Conservation (phyloP, 2,329 filamentous ascomycete species). For the Pseudocercospora ulei region DNA sequence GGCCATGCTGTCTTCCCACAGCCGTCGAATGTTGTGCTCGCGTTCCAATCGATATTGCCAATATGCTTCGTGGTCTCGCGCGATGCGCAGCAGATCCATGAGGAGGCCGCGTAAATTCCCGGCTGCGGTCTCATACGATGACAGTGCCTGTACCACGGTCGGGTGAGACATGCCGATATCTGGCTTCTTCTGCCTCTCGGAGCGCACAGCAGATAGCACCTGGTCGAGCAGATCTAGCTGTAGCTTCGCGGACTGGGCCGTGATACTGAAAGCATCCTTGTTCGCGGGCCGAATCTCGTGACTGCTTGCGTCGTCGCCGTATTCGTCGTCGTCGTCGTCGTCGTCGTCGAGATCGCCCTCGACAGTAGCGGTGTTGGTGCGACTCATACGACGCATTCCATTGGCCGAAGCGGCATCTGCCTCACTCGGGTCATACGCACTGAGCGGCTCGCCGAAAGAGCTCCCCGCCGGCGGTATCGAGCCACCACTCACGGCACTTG, state of each 20-base stretch:
- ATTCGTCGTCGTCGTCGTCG: constrained; percentile 75
- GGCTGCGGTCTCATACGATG: constrained; percentile 82
- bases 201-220: constrained; percentile 71
- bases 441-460: constrained; percentile 47
- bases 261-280: constrained; percentile 94
- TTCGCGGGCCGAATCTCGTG: constrained; percentile 61
- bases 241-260: constrained; percentile 83
- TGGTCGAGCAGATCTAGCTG: constrained; percentile 84
- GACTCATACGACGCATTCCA: constrained; percentile 40
- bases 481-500: constrained; percentile 41
- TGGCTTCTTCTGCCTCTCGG: constrained; percentile 61
- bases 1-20: constrained; percentile 99
- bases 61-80: constrained; percentile 84
- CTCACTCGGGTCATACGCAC: constrained; percentile 50
- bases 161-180: constrained; percentile 64
- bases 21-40: constrained; percentile 78
- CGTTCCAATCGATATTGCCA: constrained; percentile 93
- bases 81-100: constrained; percentile 80
- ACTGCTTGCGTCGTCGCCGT: constrained; percentile 69
- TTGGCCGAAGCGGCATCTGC: constrained; percentile 44
- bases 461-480: constrained; percentile 39
- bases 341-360: constrained; percentile 54
- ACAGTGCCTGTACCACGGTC: constrained; percentile 63
- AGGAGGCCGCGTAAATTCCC: constrained; percentile 76
- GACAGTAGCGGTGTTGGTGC: constrained; percentile 40